Conservation (phyloP, 2,329 filamentous ascomycete genomes). For the Rhinocladiella similis region DNA sequence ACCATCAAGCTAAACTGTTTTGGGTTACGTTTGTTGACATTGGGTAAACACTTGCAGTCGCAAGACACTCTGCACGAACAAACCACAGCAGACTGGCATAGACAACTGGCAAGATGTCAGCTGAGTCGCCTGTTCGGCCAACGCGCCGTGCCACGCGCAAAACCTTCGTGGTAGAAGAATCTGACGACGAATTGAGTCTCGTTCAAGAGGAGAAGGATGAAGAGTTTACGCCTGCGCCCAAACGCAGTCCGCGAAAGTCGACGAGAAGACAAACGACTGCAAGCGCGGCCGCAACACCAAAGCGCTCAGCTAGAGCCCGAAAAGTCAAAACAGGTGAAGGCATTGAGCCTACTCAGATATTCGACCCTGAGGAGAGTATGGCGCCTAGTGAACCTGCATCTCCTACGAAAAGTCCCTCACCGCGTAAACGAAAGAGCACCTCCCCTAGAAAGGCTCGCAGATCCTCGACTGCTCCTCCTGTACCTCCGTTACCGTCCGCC, state of each 20-base stretch:
- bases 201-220: slow-evolving; percentile 66
- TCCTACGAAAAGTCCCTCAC: slow-evolving; percentile 53
- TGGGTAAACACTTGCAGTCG: too few species aligned
- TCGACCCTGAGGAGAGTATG: slow-evolving; percentile 57
- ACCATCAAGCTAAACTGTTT: too few species aligned
- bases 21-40: too few species aligned
- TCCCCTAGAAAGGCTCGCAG: slow-evolving; percentile 41
- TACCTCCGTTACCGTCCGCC: slow-evolving; percentile 40
- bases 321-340: slow-evolving; percentile 51
- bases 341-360: slow-evolving; percentile 62
- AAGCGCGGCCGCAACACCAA: slow-evolving; percentile 42
- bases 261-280: slow-evolving; percentile 56
- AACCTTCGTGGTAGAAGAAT: slow-evolving; percentile 72
- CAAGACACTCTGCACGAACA: too few species aligned
- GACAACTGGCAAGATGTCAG: slow-evolving; percentile 14
- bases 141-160: slow-evolving; percentile 65
- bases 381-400: slow-evolving; percentile 51
- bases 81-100: too few species aligned
- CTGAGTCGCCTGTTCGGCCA: slow-evolving; percentile 49
- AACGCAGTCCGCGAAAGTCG: slow-evolving; percentile 58
- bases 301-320: slow-evolving; percentile 39
- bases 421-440: slow-evolving; percentile 69
- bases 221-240: slow-evolving; percentile 75
- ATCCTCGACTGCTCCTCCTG: slow-evolving; percentile 35
- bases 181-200: slow-evolving; percentile 65